Conservation (phyloP, 225 moss, liverwort and hornwort genomes). For the Takakia lepidozioides region DNA sequence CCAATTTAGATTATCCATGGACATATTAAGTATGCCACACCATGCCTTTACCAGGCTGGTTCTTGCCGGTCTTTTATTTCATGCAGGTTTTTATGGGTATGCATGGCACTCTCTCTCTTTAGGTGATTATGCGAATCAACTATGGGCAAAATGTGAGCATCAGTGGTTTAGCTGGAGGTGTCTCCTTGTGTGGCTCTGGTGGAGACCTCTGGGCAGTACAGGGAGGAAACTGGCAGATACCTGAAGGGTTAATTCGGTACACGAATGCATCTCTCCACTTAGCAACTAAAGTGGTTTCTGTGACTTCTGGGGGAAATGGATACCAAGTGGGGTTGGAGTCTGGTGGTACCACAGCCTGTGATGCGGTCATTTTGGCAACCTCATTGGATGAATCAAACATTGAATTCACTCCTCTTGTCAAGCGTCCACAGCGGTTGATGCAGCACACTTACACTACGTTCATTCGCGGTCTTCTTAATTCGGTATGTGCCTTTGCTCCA, state of each 20-base stretch:
- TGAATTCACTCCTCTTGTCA: constrained; percentile 48
- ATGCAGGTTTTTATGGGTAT: constrained; percentile 7
- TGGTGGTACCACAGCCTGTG: constrained; percentile 30
- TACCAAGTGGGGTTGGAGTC: constrained; percentile 41
- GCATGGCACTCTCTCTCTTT: constrained; percentile 12
- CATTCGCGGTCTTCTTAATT: constrained; percentile 68
- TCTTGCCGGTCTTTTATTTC: background rate
- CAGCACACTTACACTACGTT: constrained; percentile 93
- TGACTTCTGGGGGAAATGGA: constrained; percentile 34
- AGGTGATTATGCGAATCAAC: constrained; percentile 86
- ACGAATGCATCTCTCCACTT: constrained; percentile 69
- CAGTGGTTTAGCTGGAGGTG: constrained; percentile 82
- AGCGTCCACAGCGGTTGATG: constrained; percentile 51
- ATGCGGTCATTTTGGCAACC: constrained; percentile 74
- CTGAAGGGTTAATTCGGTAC: constrained; percentile 68
- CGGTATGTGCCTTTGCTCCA: constrained; percentile 27
- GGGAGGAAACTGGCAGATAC: constrained; percentile 85
- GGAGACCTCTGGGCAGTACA: constrained; percentile 77
- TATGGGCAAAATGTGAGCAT: constrained; percentile 92
- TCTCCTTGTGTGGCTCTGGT: constrained; percentile 88
- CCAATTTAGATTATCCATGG: too few species aligned
- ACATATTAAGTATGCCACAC: too few species aligned
- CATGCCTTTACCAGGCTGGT: too few species aligned
- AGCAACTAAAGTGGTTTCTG: constrained; percentile 56
- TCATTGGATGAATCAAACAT: constrained; percentile 84